phyloP scores from a whole-genome alignment of 306 rosid genomes.

The Cicer cuneatum region DNA sequence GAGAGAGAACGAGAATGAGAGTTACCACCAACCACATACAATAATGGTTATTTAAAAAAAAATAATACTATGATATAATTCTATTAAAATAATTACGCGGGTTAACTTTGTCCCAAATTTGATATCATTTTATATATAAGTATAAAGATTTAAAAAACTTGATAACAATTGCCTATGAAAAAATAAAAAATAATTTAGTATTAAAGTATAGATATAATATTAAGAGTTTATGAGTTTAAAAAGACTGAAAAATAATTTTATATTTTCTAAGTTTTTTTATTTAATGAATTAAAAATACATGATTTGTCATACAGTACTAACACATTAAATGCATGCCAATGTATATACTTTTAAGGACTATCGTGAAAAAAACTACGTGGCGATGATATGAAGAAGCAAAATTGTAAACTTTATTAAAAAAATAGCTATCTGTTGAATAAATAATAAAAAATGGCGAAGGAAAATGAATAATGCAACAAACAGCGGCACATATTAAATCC shows the following conservation, averaged over 20 bases:
- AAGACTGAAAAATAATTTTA: no score
- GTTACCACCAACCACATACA: conserved; percentile 7
- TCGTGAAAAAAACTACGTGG: conserved; percentile 1
- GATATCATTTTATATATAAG: background rate
- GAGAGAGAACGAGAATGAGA: background rate
- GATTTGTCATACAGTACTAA: no score
- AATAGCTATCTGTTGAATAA: background rate
- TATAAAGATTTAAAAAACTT: background rate
- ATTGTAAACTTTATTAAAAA: background rate
- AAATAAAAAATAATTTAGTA: no score
- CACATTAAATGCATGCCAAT: no score
- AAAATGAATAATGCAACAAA: conserved; percentile 50
- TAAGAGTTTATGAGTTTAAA: no score
- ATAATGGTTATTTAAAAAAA: background rate
- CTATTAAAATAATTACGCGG: no score
- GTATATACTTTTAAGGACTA: background rate
- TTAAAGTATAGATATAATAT: no score
- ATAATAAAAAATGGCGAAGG: background rate
- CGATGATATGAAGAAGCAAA: background rate
- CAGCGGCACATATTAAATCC: conserved; percentile 46
- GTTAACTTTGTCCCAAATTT: background rate
- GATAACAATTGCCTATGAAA: no score
- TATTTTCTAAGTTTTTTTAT: no score
- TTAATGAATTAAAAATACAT: no score
- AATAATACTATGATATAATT: no score